phyloP scores from a whole-genome alignment of 768 basidiomycete species.

The Suillus subaureus region DNA sequence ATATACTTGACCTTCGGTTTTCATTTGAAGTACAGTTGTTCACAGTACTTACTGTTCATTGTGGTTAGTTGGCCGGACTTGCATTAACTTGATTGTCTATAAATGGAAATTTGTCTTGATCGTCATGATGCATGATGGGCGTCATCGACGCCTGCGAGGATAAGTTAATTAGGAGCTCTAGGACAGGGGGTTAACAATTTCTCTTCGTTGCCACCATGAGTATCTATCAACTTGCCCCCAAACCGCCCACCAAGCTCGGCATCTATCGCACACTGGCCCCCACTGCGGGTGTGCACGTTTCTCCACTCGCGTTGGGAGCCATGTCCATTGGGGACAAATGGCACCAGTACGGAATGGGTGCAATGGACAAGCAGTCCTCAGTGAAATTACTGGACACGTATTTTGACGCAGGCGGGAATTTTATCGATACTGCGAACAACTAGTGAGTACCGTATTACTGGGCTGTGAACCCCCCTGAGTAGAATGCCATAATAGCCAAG shows the following conservation, averaged over 20 bases:
- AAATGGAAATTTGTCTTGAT: background rate
- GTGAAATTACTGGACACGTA: constrained; percentile 50
- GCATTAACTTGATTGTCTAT: background rate
- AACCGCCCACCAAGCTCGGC: constrained; percentile 37
- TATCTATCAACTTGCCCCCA: constrained; percentile 17
- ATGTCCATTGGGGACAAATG: constrained; percentile 53
- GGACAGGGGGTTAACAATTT: too few species aligned
- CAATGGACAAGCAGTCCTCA: constrained; percentile 43
- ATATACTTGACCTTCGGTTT: background rate
- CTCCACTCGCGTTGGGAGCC: constrained; percentile 49
- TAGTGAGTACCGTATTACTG: constrained; percentile 35
- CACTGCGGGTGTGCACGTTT: constrained; percentile 47
- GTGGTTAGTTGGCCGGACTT: background rate
- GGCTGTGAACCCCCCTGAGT: background rate
- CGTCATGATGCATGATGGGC: background rate
- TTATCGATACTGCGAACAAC: constrained; percentile 49
- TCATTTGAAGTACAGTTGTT: background rate
- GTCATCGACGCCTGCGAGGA: background rate
- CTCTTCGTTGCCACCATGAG: background rate
- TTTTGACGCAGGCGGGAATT: constrained; percentile 49
- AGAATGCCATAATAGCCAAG: constrained; percentile 31
- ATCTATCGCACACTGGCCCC: constrained; percentile 44
- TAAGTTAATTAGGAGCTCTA: too few species aligned
- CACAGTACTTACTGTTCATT: background rate
- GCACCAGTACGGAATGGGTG: constrained; percentile 39